Evolutionary conservation across 768 basidiomycete genomes (phyloP).

Genomic region (Strobilomyces echinocephalus): DNA sequence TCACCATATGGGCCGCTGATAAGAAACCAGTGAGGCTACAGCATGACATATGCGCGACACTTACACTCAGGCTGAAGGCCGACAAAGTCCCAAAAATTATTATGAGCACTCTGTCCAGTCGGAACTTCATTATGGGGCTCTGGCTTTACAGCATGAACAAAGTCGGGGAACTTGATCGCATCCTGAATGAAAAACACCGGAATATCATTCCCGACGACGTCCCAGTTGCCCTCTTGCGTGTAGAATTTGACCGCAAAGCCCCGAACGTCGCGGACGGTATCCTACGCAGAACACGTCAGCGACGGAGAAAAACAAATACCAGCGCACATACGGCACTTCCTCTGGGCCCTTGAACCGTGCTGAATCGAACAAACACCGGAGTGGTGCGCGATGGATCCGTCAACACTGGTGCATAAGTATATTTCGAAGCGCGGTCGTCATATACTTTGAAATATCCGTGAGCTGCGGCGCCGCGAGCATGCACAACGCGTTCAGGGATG

Average conservation of each 20-base stretch:
- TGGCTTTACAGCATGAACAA: constrained; percentile 81
- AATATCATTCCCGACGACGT: constrained; percentile 80
- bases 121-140: constrained; percentile 82
- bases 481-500: constrained; percentile 80
- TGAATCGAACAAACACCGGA: constrained; percentile 78
- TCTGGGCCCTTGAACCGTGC: constrained; percentile 75
- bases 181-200: constrained; percentile 83
- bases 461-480: constrained; percentile 69
- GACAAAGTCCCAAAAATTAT: constrained; percentile 87
- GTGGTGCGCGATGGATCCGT: constrained; percentile 71
- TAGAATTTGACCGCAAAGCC: constrained; percentile 86
- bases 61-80: constrained; percentile 63
- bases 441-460: constrained; percentile 80
- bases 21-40: constrained; percentile 14
- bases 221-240: constrained; percentile 83
- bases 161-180: constrained; percentile 80
- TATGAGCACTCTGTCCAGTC: constrained; percentile 64
- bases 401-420: constrained; percentile 65
- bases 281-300: constrained; percentile 32
- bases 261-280: constrained; percentile 78
- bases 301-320: not conserved
- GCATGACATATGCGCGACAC: constrained; percentile 1
- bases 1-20: constrained; percentile 63
- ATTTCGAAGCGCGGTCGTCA: constrained; percentile 63
- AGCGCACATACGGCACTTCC: constrained; percentile 67